Conservation (phyloP, 2,329 filamentous ascomycete genomes). For the Exophiala viscosa region DNA sequence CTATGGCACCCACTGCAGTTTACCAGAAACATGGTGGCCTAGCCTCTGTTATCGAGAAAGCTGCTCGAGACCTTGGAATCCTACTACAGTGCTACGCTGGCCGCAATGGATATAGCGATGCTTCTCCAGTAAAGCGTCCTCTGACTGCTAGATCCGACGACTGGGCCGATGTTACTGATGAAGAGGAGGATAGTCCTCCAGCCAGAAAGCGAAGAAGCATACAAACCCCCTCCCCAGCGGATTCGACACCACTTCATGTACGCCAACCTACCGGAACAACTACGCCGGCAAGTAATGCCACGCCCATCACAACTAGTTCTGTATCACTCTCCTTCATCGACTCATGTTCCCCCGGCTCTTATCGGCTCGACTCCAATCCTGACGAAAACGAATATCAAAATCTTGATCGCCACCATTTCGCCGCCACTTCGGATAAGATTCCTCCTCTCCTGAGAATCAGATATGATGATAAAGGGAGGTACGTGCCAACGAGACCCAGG, state of each 20-base stretch:
- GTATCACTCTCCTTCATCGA: background rate
- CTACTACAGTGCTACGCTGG: background rate
- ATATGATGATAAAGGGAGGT: constrained; percentile 3
- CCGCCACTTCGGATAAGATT: background rate
- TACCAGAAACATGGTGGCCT: background rate
- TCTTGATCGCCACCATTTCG: background rate
- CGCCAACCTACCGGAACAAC: too few relatives aligned
- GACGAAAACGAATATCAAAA: background rate
- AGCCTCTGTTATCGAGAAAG: background rate
- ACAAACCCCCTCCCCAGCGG: background rate
- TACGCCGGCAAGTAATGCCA: too few relatives aligned
- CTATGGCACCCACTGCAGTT: background rate
- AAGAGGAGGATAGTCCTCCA: background rate
- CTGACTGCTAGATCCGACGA: background rate
- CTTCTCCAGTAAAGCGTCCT: background rate
- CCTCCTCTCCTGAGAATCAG: constrained; percentile 3
- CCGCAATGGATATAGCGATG: background rate
- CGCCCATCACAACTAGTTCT: background rate
- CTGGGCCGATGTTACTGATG: background rate
- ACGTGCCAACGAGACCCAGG: background rate
- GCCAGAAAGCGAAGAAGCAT: background rate
- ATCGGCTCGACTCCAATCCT: background rate
- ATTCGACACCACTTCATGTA: background rate
- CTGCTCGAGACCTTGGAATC: background rate
- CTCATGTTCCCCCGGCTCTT: background rate